Evolutionary conservation across 108 stramenopile genomes (phyloP).

Genomic region (Cylindrotheca fusiformis): DNA sequence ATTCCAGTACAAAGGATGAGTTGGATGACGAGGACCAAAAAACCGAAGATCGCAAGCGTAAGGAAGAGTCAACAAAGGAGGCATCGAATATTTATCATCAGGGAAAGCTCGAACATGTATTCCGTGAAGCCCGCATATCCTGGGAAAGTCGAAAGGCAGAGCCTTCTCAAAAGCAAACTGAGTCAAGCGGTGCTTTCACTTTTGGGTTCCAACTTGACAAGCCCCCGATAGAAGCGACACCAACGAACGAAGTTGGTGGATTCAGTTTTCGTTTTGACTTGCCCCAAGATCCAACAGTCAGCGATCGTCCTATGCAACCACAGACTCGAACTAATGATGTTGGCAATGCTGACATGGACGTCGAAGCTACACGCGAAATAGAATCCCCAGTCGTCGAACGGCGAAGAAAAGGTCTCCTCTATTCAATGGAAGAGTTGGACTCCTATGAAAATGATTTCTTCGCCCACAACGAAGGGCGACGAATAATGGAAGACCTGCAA

Average conservation of each 20-base stretch:
- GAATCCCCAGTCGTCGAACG: not conserved
- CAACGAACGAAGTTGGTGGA: not conserved
- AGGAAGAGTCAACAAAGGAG: not conserved
- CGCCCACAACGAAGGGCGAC: slow-evolving; percentile 53
- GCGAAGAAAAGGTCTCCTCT: slow-evolving; percentile 31
- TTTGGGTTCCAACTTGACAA: slow-evolving; percentile 51
- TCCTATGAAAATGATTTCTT: slow-evolving; percentile 53
- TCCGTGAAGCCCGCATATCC: slow-evolving; percentile 60
- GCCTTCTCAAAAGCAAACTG: not conserved
- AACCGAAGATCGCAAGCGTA: slow-evolving; percentile 3
- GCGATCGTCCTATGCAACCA: not conserved
- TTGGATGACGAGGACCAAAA: slow-evolving; percentile 11
- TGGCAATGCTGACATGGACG: not conserved
- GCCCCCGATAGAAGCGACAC: too few species aligned
- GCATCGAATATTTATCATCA: slow-evolving; percentile 52
- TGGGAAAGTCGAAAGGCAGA: slow-evolving; percentile 4
- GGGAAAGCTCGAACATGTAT: slow-evolving; percentile 70
- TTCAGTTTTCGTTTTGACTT: slow-evolving; percentile 13
- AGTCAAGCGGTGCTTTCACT: slow-evolving; percentile 29
- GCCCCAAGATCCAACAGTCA: not conserved
- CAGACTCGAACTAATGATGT: not conserved
- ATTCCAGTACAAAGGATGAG: slow-evolving; percentile 15
- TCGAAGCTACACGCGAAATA: not conserved
- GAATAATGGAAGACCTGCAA: slow-evolving; percentile 50
- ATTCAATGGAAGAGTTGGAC: slow-evolving; percentile 49